Conservation (phyloP, 768 basidiomycete species). For the Chalciporus pseudorubinellus region DNA sequence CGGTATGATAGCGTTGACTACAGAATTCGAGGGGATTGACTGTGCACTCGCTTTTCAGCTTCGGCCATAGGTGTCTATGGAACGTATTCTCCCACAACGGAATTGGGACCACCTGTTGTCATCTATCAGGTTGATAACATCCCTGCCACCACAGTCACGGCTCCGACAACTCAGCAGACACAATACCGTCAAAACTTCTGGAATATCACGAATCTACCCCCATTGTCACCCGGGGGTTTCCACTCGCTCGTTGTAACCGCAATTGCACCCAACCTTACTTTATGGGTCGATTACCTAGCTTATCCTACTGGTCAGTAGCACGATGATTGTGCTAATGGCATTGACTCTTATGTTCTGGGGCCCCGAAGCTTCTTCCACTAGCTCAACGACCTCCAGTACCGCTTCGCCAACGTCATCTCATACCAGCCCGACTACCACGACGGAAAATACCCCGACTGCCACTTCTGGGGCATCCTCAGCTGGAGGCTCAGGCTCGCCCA, state of each 20-base stretch:
- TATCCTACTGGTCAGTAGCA: not conserved
- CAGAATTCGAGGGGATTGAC: not conserved
- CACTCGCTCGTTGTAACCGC: not conserved
- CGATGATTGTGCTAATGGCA: not conserved
- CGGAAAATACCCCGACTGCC: not conserved
- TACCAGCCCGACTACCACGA: no score
- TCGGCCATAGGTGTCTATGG: constrained; percentile 4
- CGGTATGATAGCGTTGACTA: not conserved
- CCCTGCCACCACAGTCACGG: not conserved
- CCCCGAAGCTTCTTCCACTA: not conserved
- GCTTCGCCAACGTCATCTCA: not conserved
- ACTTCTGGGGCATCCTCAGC: not conserved
- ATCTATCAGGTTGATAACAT: constrained; percentile 1
- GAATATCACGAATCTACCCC: not conserved
- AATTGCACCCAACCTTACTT: not conserved
- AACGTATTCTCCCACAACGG: not conserved
- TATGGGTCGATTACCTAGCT: constrained; percentile 1
- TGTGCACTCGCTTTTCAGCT: constrained; percentile 1
- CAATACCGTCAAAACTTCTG: not conserved
- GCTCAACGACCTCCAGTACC: not conserved
- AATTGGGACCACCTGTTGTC: not conserved
- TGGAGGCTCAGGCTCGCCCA: not conserved
- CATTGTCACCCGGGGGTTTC: not conserved
- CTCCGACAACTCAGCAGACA: not conserved
- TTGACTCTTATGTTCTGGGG: no score